These are phyloP conservation scores for Saccharomycopsis fermentans DNA, from an alignment of 805 yeast species.

Conservation along the genomic window DNA sequence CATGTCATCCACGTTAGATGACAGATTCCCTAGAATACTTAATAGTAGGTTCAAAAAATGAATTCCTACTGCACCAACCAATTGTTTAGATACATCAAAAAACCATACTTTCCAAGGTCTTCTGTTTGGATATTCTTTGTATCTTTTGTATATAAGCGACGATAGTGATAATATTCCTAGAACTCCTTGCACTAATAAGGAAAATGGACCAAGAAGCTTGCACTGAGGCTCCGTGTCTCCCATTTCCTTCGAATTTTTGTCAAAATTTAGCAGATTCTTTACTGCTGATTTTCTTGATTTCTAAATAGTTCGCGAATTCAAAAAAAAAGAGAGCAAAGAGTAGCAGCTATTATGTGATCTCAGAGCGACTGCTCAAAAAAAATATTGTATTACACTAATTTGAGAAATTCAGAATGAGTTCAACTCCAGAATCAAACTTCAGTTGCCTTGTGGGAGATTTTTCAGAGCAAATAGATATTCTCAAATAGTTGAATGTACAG, in stretches of 20 bases:
- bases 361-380: too few relatives aligned
- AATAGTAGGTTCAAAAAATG: slow-evolving; percentile 69
- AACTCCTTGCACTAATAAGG: slow-evolving; percentile 63
- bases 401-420: too few relatives aligned
- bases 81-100: slow-evolving; percentile 83
- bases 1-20: slow-evolving; percentile 2
- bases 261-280: neutral
- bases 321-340: too few relatives aligned
- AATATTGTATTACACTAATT: too few relatives aligned
- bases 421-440: too few relatives aligned
- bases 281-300: neutral
- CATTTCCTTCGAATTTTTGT: neutral
- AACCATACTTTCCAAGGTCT: slow-evolving; percentile 85
- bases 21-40: slow-evolving; percentile 44
- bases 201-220: slow-evolving; percentile 75
- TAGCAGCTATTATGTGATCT: too few relatives aligned
- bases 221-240: slow-evolving; percentile 31
- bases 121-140: slow-evolving; percentile 65
- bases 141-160: slow-evolving; percentile 65
- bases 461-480: too few relatives aligned
- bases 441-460: too few relatives aligned
- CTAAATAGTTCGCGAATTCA: too few relatives aligned
- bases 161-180: slow-evolving; percentile 71
- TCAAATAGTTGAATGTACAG: too few relatives aligned
- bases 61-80: slow-evolving; percentile 76